Percentiles rank a stretch among this genome's conserved stretches.
phyloP scores from a whole-genome alignment of 1,284 basidiomycete species.

The Ganoderma lucidum region DNA sequence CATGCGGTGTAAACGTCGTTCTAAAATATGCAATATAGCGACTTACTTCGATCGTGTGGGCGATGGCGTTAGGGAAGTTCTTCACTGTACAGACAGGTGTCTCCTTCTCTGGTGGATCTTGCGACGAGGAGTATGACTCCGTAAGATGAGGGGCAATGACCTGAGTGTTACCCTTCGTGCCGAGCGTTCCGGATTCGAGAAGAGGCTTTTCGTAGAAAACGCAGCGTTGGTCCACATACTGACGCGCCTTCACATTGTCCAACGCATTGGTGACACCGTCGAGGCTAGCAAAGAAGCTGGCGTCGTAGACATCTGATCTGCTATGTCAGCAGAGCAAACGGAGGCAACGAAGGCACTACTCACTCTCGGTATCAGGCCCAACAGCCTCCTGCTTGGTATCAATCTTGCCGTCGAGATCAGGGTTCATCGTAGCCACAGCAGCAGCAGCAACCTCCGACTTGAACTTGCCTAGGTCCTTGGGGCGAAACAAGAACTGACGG shows the following conservation, averaged over 20 bases:
- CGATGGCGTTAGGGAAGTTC: constrained; percentile 99
- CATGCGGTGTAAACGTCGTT: constrained; percentile 16
- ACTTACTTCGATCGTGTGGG: constrained; percentile 95
- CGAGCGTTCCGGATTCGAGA: constrained; percentile 97
- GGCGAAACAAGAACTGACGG: constrained; percentile 97
- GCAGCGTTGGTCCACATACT: constrained; percentile 99
- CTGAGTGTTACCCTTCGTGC: constrained; percentile 98
- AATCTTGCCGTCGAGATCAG: constrained; percentile 91
- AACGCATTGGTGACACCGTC: constrained; percentile 99
- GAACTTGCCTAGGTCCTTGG: constrained; percentile 98
- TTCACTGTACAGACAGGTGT: constrained; percentile 98
- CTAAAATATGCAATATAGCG: neutral
- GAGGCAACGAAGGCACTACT: constrained; percentile 40
- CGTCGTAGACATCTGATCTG: constrained; percentile 82
- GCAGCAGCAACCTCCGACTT: constrained; percentile 96
- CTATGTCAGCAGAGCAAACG: constrained; percentile 12
- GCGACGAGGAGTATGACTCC: constrained; percentile 98
- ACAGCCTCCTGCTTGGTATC: constrained; percentile 93
- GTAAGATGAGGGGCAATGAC: constrained; percentile 96
- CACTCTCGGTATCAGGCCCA: constrained; percentile 92
- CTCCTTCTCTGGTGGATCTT: constrained; percentile 99
- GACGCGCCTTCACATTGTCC: constrained; percentile 95
- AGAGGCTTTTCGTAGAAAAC: constrained; percentile 98
- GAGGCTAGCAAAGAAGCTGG: constrained; percentile 88
- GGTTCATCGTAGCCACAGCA: constrained; percentile 97